These are phyloP conservation scores for Craspedostauros australis DNA, from an alignment of 108 stramenopile genomes.

Conservation along the genomic window DNA sequence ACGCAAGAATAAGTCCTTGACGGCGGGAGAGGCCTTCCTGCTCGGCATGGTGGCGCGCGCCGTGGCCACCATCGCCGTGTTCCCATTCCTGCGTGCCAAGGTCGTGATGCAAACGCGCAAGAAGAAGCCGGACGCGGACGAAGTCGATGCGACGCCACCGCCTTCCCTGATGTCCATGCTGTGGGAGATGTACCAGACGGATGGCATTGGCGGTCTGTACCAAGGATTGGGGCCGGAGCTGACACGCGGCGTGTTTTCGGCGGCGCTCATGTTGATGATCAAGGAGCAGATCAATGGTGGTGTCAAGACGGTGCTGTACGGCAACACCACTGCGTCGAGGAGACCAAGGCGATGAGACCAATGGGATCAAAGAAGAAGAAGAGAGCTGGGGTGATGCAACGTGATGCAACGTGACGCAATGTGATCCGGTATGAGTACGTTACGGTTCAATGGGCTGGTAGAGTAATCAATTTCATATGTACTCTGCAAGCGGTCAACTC, in stretches of 20 bases:
- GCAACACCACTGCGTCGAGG: too few relatives aligned
- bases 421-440: too few relatives aligned
- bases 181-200: slow-evolving; percentile 31
- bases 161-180: slow-evolving; percentile 58
- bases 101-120: slow-evolving; percentile 67
- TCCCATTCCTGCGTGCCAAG: slow-evolving; percentile 86
- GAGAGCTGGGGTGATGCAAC: too few relatives aligned
- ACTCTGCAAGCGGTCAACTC: too few relatives aligned
- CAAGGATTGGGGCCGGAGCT: slow-evolving; percentile 88
- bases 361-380: too few relatives aligned
- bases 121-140: slow-evolving; percentile 3
- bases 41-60: slow-evolving; percentile 85
- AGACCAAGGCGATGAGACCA: too few relatives aligned
- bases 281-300: slow-evolving; percentile 71
- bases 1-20: slow-evolving; percentile 31
- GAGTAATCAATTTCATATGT: too few relatives aligned
- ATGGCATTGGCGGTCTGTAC: slow-evolving; percentile 44
- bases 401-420: too few relatives aligned
- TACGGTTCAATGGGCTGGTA: too few relatives aligned
- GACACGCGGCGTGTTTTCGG: slow-evolving; percentile 81
- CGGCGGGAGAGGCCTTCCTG: slow-evolving; percentile 75
- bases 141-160: slow-evolving; percentile 17
- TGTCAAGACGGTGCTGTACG: slow-evolving; percentile 29
- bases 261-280: slow-evolving; percentile 87
- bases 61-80: slow-evolving; percentile 77